A percentile compares a stretch with the other conserved stretches of the same genome.
Conservation (phyloP, 331 rosid genomes). For the Quercus tomentella region DNA sequence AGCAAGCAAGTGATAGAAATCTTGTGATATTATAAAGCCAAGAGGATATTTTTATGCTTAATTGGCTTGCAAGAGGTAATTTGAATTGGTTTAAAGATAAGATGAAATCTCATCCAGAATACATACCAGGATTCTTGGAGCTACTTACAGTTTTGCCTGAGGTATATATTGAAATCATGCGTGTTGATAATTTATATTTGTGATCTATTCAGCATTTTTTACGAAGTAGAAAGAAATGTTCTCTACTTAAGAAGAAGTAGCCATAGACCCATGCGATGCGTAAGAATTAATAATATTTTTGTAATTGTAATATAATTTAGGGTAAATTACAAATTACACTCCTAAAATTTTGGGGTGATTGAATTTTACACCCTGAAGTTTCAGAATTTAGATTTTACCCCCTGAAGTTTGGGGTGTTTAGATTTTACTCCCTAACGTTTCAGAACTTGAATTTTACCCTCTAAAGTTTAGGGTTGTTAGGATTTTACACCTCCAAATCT, state of each 20-base stretch:
- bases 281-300: too few species aligned
- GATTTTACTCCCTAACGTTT: too few species aligned
- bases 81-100: slow-evolving; percentile 93
- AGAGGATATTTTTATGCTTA: slow-evolving; percentile 26
- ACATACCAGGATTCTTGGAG: slow-evolving; percentile 95
- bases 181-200: slow-evolving; percentile 3
- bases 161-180: slow-evolving; percentile 39
- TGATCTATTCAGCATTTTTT: slow-evolving; percentile 9
- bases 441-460: too few species aligned
- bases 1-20: neutral
- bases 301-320: too few species aligned
- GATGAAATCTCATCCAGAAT: slow-evolving; percentile 95
- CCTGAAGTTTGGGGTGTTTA: too few species aligned
- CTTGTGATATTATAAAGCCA: neutral
- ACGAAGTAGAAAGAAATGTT: slow-evolving; percentile 6
- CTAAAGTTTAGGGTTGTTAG: too few species aligned
- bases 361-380: too few species aligned
- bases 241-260: neutral
- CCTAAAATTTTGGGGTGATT: too few species aligned
- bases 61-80: slow-evolving; percentile 66
- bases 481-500: too few species aligned
- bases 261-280: accelerated
- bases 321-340: too few species aligned
- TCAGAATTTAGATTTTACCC: too few species aligned
- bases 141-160: slow-evolving; percentile 94